Evolutionary conservation across 2,329 filamentous ascomycete species (phyloP).

Genomic region (Magnaporthiopsis incrustans): DNA sequence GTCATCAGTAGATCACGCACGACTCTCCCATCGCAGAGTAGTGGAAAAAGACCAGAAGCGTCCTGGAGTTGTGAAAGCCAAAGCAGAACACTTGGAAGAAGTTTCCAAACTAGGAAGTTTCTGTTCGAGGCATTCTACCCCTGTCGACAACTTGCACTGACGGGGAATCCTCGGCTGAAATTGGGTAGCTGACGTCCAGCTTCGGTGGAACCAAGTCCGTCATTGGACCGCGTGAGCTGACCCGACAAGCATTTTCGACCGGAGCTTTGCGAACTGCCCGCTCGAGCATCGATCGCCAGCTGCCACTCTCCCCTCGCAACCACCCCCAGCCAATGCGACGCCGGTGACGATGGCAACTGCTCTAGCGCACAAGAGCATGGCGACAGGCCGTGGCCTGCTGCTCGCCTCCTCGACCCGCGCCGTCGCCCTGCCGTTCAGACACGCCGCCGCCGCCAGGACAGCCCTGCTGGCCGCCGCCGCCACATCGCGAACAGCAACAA

Average conservation of each 20-base stretch:
- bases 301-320: neutral
- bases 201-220: neutral
- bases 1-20: no score
- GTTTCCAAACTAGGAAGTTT: no score
- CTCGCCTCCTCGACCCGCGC: neutral
- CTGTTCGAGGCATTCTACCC: no score
- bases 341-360: constrained; percentile 6
- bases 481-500: neutral
- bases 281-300: no score
- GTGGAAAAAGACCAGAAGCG: no score
- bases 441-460: neutral
- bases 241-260: neutral
- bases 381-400: neutral
- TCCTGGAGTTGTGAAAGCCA: no score
- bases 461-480: neutral
- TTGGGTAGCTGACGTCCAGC: neutral
- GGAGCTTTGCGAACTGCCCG: neutral
- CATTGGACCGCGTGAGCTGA: neutral
- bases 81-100: no score
- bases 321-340: constrained; percentile 4
- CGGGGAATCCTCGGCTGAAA: neutral
- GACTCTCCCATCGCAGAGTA: no score
- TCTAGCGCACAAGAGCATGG: constrained; percentile 1
- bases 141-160: no score
- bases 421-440: neutral